Base-by-base conservation (phyloP, 768 basidiomycete species). In the Candolleomyces aberdarensis region DNA sequence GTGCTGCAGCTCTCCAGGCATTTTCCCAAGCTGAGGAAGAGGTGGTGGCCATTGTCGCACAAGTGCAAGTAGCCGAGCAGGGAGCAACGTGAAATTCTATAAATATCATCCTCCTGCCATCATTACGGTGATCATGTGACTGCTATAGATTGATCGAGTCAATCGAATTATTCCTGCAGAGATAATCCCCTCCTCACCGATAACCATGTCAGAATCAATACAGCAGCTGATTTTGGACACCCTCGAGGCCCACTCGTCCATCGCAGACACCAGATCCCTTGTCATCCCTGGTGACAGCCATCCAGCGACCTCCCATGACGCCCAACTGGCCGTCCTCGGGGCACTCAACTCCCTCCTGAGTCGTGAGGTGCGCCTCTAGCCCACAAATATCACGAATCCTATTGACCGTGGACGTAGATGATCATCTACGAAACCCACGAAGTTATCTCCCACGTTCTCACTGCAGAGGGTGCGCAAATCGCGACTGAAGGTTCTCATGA, bases 271-370 rank as follows among this genome's bases (percentile, higher is more conserved):
- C 5, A 80, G 92, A 63, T 69, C 78, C 36, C 80, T 94, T 22
- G 73, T 80, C 46, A 75, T 94, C 56, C 90, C 91, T 13, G 89
- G 86, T 14, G 78, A 86, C 67, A 72, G 76, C 26, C 71, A 77
- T 22, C 78, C 81, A 41, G 88, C 90, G 1, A 73, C 78, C 7
- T 80, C 85, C 55, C 84, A 86, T 72, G 92, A 94, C 70, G 85
- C 83, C 59, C 96, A 98, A 79, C 87, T 88, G 65, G 79, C 80
- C 56, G 84, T 98, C 66, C 87, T 96, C 51, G 94, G 93, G 64
- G 95, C 92, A 2, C 79, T 99, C 66, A 98, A 97, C 76, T 96
- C 94, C 31, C 80, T 99, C 57, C 76, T 83, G 15, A 91, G 89
- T 71, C 89, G 91, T 69, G 92, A 97, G 69, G 94, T 91, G 69